Evolutionary conservation across 345 rosid species (phyloP), one percentile per base, ranked within the genome.

Genomic region (Euphorbia peplus): DNA sequence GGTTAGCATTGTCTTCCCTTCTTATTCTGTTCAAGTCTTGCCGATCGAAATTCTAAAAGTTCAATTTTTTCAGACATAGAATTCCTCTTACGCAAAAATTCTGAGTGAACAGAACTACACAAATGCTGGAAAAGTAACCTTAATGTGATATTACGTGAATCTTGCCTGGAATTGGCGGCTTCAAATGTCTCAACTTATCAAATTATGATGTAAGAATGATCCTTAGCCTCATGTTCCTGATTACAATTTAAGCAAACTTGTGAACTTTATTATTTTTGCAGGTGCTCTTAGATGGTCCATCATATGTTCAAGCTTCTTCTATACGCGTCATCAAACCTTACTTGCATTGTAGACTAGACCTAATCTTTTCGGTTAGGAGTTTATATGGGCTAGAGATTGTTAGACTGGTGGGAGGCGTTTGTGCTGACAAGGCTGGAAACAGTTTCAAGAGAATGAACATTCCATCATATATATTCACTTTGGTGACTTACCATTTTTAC

Each of bases 341-440:
- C 62, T 71, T 73, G 51, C 70, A 70, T 55, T 84, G 80, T 54
- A 74, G 75, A 12, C 67, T 84, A 37, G 76, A 71, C 51, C 51
- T 84, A 62, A 21, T 50, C 64, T 47, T 82, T 24, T 69, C 81
- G 29, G 22, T 8, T 48, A 39, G 67, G 44, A 63, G 22, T 51
- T 24, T 22, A 22, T 60, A 73, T 18, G 85, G 85, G 28, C 78
- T 79, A 19, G 69, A 80, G 19, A 50, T 80, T 39, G 74, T 82
- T 64, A 71, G 64, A 68, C 63, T 80, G 82, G 84, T 73, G 24
- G 82, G 80, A 39, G 54, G 59, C 0, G 71, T 80, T 19, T 84
- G 88, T 70, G 66, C 77, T 13, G 88, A 84, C 57, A 60, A 41
- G 47, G 88, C 88, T 5, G 88, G 88, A 39, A 84, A 84, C 73